Conservation (phyloP, 1,284 basidiomycete genomes). For the Gymnopus androsaceus region DNA sequence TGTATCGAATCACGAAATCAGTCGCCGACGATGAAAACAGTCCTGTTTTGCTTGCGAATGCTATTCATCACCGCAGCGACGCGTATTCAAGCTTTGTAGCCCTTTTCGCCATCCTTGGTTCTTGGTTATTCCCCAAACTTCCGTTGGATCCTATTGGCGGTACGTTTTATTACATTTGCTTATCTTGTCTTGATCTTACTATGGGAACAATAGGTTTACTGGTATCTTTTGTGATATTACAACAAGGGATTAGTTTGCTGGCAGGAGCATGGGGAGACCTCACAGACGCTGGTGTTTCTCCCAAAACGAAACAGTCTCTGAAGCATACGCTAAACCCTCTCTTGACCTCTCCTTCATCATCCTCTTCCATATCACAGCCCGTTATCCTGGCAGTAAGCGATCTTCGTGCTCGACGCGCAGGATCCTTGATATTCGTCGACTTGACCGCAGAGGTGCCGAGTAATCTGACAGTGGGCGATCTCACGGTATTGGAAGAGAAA, state of each 20-base stretch:
- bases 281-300: slow-evolving; percentile 81
- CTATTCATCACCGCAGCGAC: slow-evolving; percentile 93
- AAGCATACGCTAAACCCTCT: slow-evolving; percentile 57
- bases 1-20: slow-evolving; percentile 84
- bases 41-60: slow-evolving; percentile 90
- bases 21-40: slow-evolving; percentile 91
- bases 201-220: slow-evolving; percentile 83
- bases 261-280: slow-evolving; percentile 79
- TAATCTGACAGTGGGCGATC: slow-evolving; percentile 58
- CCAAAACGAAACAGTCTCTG: slow-evolving; percentile 54
- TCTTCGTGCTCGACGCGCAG: slow-evolving; percentile 77
- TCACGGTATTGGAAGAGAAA: slow-evolving; percentile 60
- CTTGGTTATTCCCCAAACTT: slow-evolving; percentile 80
- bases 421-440: slow-evolving; percentile 75
- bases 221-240: slow-evolving; percentile 87
- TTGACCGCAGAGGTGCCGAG: slow-evolving; percentile 70
- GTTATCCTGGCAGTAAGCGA: slow-evolving; percentile 58
- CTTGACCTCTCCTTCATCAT: slow-evolving; percentile 32
- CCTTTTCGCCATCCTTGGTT: slow-evolving; percentile 86
- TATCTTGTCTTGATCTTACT: slow-evolving; percentile 10
- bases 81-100: slow-evolving; percentile 89
- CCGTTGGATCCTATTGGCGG: slow-evolving; percentile 95
- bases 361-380: slow-evolving; percentile 18
- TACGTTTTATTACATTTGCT: slow-evolving; percentile 30
- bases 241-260: slow-evolving; percentile 79